Percentiles rank a stretch among this genome's conserved stretches.
phyloP scores from a whole-genome alignment of 495 filamentous ascomycete species.

The Talaromyces borbonicus region DNA sequence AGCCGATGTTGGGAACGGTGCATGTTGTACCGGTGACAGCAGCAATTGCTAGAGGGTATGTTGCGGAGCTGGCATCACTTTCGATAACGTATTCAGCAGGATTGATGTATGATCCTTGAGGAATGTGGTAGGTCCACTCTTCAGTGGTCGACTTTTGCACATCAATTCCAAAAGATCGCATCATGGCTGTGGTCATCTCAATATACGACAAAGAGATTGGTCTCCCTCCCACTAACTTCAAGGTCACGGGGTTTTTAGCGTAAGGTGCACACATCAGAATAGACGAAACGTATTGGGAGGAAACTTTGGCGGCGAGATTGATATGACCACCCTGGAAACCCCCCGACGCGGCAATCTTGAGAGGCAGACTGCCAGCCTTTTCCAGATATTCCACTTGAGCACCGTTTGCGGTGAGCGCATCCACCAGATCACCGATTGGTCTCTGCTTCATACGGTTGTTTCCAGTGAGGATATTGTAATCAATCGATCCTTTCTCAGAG shows the following conservation, averaged over 20 bases:
- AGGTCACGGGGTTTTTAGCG: constrained; percentile 83
- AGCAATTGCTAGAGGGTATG: constrained; percentile 90
- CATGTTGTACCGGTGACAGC: constrained; percentile 92
- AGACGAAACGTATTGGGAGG: constrained; percentile 95
- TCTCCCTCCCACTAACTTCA: constrained; percentile 84
- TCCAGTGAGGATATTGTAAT: constrained; percentile 75
- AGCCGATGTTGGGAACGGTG: constrained; percentile 93
- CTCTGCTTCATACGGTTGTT: constrained; percentile 95
- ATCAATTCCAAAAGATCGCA: constrained; percentile 81
- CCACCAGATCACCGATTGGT: constrained; percentile 89
- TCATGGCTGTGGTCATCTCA: constrained; percentile 98
- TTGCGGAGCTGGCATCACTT: constrained; percentile 95
- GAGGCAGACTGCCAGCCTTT: constrained; percentile 64
- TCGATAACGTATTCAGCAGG: constrained; percentile 84
- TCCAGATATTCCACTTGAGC: constrained; percentile 75
- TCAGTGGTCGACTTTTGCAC: constrained; percentile 65
- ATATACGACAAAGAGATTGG: constrained; percentile 96
- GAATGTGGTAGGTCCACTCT: constrained; percentile 90
- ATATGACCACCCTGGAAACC: constrained; percentile 90
- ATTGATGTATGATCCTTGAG: constrained; percentile 73
- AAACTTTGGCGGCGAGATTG: constrained; percentile 85
- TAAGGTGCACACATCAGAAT: constrained; percentile 96
- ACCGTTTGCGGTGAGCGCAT: constrained; percentile 78
- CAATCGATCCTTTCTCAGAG: constrained; percentile 51
- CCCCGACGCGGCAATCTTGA: constrained; percentile 70